These are phyloP conservation scores for Lyophyllum shimeji DNA, from an alignment of 768 basidiomycete genomes.

Conservation along the genomic window DNA sequence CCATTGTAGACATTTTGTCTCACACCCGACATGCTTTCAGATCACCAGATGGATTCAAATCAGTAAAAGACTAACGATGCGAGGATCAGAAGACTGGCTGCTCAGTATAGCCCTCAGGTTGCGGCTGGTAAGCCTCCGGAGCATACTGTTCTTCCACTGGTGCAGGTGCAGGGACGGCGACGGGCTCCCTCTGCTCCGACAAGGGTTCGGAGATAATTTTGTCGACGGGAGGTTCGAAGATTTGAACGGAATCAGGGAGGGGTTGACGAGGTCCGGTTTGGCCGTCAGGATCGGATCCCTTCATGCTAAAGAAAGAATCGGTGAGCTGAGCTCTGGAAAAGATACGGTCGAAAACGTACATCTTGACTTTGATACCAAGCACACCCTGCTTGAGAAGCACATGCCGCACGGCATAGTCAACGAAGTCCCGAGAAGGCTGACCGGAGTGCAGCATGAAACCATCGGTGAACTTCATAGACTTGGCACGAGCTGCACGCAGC, in stretches of 20 bases:
- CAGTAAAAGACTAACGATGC: conserved; percentile 12
- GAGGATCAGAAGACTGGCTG: conserved; percentile 59
- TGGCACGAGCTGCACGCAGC: conserved; percentile 98
- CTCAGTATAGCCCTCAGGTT: conserved; percentile 37
- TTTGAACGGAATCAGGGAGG: conserved; percentile 91
- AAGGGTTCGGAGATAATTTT: conserved; percentile 87
- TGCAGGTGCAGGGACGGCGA: conserved; percentile 49
- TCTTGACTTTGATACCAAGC: conserved; percentile 99
- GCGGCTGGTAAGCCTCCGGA: conserved; percentile 39
- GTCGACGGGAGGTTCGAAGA: conserved; percentile 87
- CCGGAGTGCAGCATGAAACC: conserved; percentile 99
- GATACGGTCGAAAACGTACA: conserved; percentile 46
- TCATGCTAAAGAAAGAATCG: conserved; percentile 67
- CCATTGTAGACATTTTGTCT: neutral
- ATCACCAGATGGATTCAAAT: conserved; percentile 5
- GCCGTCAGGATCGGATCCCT: conserved; percentile 92
- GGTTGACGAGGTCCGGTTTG: conserved; percentile 86
- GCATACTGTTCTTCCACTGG: conserved; percentile 52
- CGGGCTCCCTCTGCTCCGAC: conserved; percentile 84
- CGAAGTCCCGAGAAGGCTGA: conserved; percentile 95
- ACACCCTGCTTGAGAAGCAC: conserved; percentile 98
- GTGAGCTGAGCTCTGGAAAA: conserved; percentile 3
- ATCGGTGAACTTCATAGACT: conserved; percentile 99
- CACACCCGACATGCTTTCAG: neutral
- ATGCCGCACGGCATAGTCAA: conserved; percentile 97